phyloP scores from a whole-genome alignment of 2,329 filamentous ascomycete species.

The Aspergillus felis region DNA sequence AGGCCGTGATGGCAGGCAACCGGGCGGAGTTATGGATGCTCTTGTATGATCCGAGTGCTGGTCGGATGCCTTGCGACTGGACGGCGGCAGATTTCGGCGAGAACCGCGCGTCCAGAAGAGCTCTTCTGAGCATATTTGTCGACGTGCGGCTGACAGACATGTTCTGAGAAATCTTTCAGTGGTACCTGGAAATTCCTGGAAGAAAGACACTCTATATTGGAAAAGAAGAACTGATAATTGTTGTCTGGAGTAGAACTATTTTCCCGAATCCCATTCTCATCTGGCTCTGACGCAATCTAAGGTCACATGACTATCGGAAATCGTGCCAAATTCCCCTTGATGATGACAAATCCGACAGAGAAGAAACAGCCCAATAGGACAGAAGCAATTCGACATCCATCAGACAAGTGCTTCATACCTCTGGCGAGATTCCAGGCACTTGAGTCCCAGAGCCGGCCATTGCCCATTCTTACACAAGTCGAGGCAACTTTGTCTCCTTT shows the following conservation, averaged over 20 bases:
- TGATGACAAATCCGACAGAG: constrained; percentile 26
- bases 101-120: constrained; percentile 22
- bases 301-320: constrained; percentile 20
- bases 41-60: constrained; percentile 31
- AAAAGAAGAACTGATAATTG: background rate
- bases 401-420: background rate
- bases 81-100: constrained; percentile 13
- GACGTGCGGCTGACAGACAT: constrained; percentile 33
- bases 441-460: no score
- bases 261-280: constrained; percentile 5
- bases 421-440: background rate
- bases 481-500: constrained; percentile 6
- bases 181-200: constrained; percentile 1
- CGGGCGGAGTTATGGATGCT: constrained; percentile 42
- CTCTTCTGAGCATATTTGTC: constrained; percentile 29
- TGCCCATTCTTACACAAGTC: no score
- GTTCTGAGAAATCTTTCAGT: constrained; percentile 5
- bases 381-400: constrained; percentile 13
- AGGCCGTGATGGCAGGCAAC: constrained; percentile 46
- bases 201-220: background rate
- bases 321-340: constrained; percentile 1
- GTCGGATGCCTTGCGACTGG: constrained; percentile 23
- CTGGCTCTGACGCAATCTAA: constrained; percentile 31
- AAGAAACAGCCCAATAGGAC: constrained; percentile 19
- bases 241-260: constrained; percentile 4